Base-by-base conservation (phyloP, 2,329 filamentous ascomycete genomes). In the Cercospora beticola region DNA sequence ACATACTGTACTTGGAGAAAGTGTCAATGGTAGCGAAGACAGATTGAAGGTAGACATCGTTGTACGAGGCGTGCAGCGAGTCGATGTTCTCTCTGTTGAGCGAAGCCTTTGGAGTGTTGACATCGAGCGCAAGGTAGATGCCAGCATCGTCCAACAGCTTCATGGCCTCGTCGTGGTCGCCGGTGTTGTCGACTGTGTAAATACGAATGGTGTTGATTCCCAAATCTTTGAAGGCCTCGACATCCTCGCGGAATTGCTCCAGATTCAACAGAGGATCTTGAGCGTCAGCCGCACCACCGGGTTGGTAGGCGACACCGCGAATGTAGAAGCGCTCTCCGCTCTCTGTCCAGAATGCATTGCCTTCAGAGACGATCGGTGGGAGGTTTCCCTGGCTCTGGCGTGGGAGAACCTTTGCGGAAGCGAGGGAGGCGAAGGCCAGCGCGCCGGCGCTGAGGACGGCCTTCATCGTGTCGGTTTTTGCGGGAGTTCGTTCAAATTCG, bases 191-290 rank as follows among this genome's bases (percentile, higher is more conserved):
- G 74, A 95, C 89, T n/a, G 91, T 92, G 86, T 97, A 97, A 71
- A 97, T 91, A 80, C 93, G 92, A 78, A 97, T 86, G 18, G 92
- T 92, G 85, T 97, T 97, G 82, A 97, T 84, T 62, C 93, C 92
- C 60, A 97, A 86, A 72, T 92, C 86, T 83, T 91, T 87, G 88
- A 97, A 96, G 77, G 91, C 85, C 67, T 83, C 81, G 74, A 97
- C 90, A 77, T 96, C 93, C 73, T 93, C 90, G 78, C 87, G 85
- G 86, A 94, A 96, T 75, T 86, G 82, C 1, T 81, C 81, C 30
- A 84, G 77, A 75, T 96, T 89, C 70, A 91, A 88, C 64, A 97
- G 88, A 71, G 93, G 92, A 77, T 97, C 93, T 62, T 82, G 81
- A 43, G 87, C 81, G 61, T 89, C 81, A 63, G 87, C 88, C 16